A percentile compares a stretch with the other conserved stretches of the same genome.
Conservation (phyloP, 2,329 filamentous ascomycete species). For the Plectosphaerella plurivora region DNA sequence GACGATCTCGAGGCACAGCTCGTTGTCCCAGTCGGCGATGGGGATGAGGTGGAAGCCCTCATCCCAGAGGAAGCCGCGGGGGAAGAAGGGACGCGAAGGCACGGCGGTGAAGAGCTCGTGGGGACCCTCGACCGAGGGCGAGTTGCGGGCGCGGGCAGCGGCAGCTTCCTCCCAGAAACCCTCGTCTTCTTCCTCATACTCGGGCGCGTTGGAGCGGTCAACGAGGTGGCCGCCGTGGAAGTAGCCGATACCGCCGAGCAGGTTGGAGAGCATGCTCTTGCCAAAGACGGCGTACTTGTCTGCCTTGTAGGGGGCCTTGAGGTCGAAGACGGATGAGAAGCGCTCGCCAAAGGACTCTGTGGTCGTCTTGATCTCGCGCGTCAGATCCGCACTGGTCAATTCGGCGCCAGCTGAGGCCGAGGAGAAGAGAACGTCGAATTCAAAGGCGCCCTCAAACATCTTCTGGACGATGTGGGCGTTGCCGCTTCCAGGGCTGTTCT, state of each 20-base stretch:
- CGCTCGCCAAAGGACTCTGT: constrained; percentile 68
- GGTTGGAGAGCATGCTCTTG: constrained; percentile 88
- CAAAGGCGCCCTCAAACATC: constrained; percentile 82
- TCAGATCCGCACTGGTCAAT: constrained; percentile 58
- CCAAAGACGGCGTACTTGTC: constrained; percentile 74
- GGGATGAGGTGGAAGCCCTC: constrained; percentile 94
- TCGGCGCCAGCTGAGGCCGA: constrained; percentile 53
- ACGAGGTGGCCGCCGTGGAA: constrained; percentile 87
- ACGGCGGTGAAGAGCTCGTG: constrained; percentile 88
- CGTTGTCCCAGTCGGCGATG: constrained; percentile 89
- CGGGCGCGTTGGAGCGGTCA: constrained; percentile 84
- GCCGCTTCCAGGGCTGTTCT: constrained; percentile 62
- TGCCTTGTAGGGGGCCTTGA: constrained; percentile 70
- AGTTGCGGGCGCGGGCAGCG: constrained; percentile 65
- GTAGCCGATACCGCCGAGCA: constrained; percentile 91
- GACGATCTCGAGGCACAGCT: constrained; percentile 80
- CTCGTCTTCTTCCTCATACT: constrained; percentile 93
- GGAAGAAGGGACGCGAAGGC: constrained; percentile 93
- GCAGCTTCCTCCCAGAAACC: constrained; percentile 93
- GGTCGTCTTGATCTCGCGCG: constrained; percentile 61
- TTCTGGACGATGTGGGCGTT: constrained; percentile 91
- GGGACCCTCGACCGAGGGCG: constrained; percentile 71
- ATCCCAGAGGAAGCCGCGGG: constrained; percentile 94
- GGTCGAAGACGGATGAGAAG: constrained; percentile 68
- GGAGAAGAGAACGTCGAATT: constrained; percentile 82